A percentile compares a stretch with the other conserved stretches of the same genome.
phyloP scores from a whole-genome alignment of 371 early-diverging fungal genomes.

The Mortierella sp. region DNA sequence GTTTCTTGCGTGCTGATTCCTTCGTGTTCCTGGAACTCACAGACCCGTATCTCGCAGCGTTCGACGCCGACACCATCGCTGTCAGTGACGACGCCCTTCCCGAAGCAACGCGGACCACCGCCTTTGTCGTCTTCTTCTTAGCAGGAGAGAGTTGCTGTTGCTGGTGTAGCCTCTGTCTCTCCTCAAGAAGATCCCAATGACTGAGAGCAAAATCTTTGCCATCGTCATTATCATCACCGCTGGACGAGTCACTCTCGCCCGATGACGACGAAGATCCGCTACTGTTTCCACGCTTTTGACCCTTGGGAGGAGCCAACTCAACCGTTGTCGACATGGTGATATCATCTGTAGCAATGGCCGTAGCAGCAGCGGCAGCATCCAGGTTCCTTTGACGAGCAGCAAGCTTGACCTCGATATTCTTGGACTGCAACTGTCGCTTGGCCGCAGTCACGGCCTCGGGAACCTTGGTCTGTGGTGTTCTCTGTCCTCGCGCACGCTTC shows the following conservation, averaged over 20 bases:
- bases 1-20: constrained; percentile 10
- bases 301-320: not conserved
- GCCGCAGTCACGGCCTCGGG: constrained; percentile 48
- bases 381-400: constrained; percentile 21
- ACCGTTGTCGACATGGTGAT: not conserved
- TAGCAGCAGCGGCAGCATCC: constrained; percentile 9
- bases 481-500: not conserved
- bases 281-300: constrained; percentile 13
- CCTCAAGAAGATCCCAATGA: constrained; percentile 51
- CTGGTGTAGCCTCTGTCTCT: constrained; percentile 29
- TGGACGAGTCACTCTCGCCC: not conserved
- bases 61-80: constrained; percentile 40
- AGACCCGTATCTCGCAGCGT: constrained; percentile 39
- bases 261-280: not conserved
- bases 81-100: constrained; percentile 16
- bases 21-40: constrained; percentile 34
- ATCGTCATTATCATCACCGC: constrained; percentile 17
- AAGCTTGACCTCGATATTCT: constrained; percentile 31
- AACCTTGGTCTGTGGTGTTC: constrained; percentile 30
- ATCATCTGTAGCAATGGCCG: not conserved
- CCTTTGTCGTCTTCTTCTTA: not conserved
- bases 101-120: not conserved
- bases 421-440: constrained; percentile 43
- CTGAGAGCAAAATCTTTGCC: constrained; percentile 34
- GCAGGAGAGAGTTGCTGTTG: constrained; percentile 1